Percentiles rank a stretch among this genome's conserved stretches.
These are phyloP conservation scores for Isoetes taiwanensis DNA, from an alignment of 75 land plant genomes.

Conservation along the genomic window DNA sequence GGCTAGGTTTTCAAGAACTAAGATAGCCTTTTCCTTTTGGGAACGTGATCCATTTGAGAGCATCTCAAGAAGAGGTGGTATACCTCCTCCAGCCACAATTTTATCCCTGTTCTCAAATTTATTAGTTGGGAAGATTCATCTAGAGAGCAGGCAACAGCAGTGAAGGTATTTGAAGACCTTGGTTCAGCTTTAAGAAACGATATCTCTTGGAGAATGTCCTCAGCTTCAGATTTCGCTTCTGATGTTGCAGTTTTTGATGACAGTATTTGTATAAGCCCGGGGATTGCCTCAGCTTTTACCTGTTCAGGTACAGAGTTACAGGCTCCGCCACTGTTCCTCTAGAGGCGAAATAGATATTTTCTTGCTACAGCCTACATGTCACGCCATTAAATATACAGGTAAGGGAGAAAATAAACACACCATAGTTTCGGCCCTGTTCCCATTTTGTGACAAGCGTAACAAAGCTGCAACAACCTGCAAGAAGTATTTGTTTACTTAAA, in stretches of 20 bases:
- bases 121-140: too few relatives aligned
- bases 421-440: constrained; percentile 36
- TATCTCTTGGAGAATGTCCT: constrained; percentile 24
- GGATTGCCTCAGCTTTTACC: constrained; percentile 19
- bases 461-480: constrained; percentile 54
- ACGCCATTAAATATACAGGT: background rate
- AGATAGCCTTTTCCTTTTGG: constrained; percentile 49
- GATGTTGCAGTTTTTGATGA: constrained; percentile 13
- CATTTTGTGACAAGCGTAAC: constrained; percentile 43
- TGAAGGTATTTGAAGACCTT: constrained; percentile 10
- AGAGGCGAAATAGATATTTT: too few relatives aligned
- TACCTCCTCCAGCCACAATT: constrained; percentile 27
- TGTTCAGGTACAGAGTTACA: constrained; percentile 7
- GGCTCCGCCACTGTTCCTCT: too few relatives aligned
- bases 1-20: constrained; percentile 49
- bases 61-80: constrained; percentile 36
- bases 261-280: constrained; percentile 24
- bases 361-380: background rate
- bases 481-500: too few relatives aligned
- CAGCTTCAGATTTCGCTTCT: constrained; percentile 26
- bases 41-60: constrained; percentile 30
- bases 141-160: too few relatives aligned
- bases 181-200: constrained; percentile 18
- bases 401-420: background rate
- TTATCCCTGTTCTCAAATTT: too few relatives aligned